A percentile compares a stretch with the other conserved stretches of the same genome.
These are phyloP conservation scores for Emericellopsis atlantica DNA, from an alignment of 2,329 filamentous ascomycete genomes.

Conservation along the genomic window DNA sequence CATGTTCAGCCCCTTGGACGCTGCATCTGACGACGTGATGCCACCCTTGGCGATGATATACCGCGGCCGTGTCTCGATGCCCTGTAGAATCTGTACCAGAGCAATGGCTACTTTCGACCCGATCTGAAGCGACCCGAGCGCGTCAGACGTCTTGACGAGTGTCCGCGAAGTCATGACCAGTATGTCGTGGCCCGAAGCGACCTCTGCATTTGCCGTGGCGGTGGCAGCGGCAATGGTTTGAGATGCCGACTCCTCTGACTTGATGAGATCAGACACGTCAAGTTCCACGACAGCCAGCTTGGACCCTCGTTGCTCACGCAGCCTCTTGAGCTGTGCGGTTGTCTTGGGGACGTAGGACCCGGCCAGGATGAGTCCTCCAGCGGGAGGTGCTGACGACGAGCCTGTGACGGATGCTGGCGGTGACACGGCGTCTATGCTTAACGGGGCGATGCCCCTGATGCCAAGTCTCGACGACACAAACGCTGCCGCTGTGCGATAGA, in stretches of 20 bases:
- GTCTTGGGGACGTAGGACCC: too few relatives aligned
- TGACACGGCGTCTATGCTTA: too few relatives aligned
- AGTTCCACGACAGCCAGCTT: constrained; percentile 32
- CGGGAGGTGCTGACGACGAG: too few relatives aligned
- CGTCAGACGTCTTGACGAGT: constrained; percentile 31
- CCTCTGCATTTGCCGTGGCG: constrained; percentile 19
- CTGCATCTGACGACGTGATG: constrained; percentile 45
- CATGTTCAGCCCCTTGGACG: constrained; percentile 41
- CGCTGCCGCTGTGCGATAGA: constrained; percentile 26
- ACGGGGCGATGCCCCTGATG: too few relatives aligned
- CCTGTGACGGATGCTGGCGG: too few relatives aligned
- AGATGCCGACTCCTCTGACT: constrained; percentile 16
- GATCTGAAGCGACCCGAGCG: constrained; percentile 38
- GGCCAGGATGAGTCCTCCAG: too few relatives aligned
- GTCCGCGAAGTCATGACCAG: constrained; percentile 46
- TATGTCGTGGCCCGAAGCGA: constrained; percentile 35
- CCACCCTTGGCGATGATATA: constrained; percentile 49
- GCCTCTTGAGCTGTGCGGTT: constrained; percentile 15
- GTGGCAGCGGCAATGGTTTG: constrained; percentile 19
- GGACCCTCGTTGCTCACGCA: constrained; percentile 12
- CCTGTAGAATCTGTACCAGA: constrained; percentile 32
- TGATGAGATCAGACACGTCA: constrained; percentile 32
- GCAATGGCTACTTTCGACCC: constrained; percentile 36
- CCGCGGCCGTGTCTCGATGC: constrained; percentile 30
- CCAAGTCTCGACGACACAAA: constrained; percentile 35